Evolutionary conservation across 2,329 filamentous ascomycete species (phyloP).

Genomic region (Cordyceps cicadae): DNA sequence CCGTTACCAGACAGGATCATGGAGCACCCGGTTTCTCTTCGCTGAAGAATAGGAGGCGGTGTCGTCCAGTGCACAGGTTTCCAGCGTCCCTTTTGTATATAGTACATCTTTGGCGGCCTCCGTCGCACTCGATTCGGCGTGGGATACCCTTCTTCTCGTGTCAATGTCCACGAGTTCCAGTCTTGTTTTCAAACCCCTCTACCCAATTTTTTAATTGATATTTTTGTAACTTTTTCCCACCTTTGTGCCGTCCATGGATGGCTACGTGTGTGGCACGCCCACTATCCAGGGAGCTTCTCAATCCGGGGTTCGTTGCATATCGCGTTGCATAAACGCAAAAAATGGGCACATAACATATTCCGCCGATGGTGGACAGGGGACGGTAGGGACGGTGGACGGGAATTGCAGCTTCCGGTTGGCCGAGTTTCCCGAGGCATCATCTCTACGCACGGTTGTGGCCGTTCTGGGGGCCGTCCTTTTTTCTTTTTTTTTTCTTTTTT

Average conservation of each 20-base stretch:
- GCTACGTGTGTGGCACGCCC: neutral
- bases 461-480: neutral
- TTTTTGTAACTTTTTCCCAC: neutral
- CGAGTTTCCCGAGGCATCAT: neutral
- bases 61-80: neutral
- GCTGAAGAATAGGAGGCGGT: neutral
- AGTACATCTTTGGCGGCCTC: neutral
- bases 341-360: neutral
- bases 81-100: neutral
- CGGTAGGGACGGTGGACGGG: neutral
- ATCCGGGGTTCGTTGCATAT: neutral
- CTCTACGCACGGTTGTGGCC: neutral
- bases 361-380: too few species aligned
- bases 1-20: constrained; percentile 3
- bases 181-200: neutral
- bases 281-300: neutral
- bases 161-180: neutral
- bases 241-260: neutral
- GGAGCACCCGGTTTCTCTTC: neutral
- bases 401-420: neutral
- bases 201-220: neutral
- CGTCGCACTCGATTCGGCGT: too few species aligned
- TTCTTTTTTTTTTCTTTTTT: too few species aligned
- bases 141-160: neutral
- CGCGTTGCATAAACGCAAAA: neutral